Conservation (phyloP, 306 rosid genomes). For the Sphenostylis stenocarpa region DNA sequence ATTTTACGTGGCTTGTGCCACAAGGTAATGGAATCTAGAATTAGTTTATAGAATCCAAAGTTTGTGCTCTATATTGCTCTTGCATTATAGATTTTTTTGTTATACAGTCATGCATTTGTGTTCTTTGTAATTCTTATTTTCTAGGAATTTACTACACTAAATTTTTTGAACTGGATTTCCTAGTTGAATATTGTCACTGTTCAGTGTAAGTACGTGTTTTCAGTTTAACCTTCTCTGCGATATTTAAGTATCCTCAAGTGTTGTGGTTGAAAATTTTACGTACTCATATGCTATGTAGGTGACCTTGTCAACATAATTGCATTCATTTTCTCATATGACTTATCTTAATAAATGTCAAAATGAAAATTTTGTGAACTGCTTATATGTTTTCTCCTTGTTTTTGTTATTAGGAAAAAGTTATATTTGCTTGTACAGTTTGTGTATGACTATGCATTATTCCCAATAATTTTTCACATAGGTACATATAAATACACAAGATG, state of each 20-base stretch:
- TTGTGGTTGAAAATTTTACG: neutral
- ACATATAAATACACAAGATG: neutral
- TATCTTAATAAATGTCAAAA: neutral
- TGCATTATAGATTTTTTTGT: conserved; percentile 21
- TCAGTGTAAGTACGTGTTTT: neutral
- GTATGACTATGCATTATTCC: neutral
- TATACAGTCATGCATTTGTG: conserved; percentile 1
- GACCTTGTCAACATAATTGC: neutral
- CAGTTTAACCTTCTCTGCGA: conserved; percentile 14
- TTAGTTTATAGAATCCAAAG: neutral
- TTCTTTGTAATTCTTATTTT: conserved; percentile 12
- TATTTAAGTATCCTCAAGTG: neutral
- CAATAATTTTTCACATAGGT: neutral
- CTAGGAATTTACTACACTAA: neutral
- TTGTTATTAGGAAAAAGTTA: neutral
- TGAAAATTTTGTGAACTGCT: neutral
- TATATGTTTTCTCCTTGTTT: neutral
- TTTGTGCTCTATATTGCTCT: conserved; percentile 28
- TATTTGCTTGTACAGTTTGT: neutral
- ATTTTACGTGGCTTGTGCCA: conserved; percentile 94
- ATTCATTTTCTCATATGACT: conserved; percentile 4
- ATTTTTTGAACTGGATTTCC: conserved; percentile 2
- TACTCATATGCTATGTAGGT: conserved; percentile 1
- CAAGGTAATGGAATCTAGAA: conserved; percentile 59
- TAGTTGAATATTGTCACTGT: neutral